Percentiles rank a stretch among this genome's conserved stretches.
phyloP scores from a whole-genome alignment of 1,139 yeast genomes.

The Hemisphaericaspora xylanilytica region DNA sequence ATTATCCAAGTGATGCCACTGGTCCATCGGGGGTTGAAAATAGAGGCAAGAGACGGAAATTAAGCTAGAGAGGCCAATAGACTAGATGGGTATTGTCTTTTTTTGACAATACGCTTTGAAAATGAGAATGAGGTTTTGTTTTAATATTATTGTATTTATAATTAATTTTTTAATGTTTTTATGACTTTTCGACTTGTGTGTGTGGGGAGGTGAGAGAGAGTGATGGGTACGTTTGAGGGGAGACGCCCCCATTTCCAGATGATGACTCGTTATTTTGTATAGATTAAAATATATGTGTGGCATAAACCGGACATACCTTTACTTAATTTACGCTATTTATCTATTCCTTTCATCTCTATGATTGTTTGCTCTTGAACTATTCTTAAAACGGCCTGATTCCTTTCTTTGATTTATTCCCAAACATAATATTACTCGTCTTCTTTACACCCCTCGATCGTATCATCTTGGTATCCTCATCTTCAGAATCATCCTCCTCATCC shows the following conservation, averaged over 20 bases:
- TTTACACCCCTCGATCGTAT: constrained; percentile 16
- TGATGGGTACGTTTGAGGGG: too few relatives aligned
- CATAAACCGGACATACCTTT: too few relatives aligned
- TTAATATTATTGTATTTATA: background rate
- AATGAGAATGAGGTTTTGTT: background rate
- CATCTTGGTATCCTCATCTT: constrained; percentile 13
- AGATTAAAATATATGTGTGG: too few relatives aligned
- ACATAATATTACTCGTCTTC: constrained; percentile 16
- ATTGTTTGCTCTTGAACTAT: background rate
- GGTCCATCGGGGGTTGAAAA: background rate
- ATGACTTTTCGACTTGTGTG: background rate
- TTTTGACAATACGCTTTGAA: background rate
- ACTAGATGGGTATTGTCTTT: too few relatives aligned
- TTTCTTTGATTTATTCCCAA: constrained; percentile 13
- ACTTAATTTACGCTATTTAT: too few relatives aligned
- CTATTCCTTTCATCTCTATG: background rate
- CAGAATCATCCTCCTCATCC: constrained; percentile 12
- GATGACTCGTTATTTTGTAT: too few relatives aligned
- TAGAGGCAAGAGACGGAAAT: background rate
- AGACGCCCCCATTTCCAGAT: too few relatives aligned
- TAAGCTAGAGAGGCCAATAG: background rate
- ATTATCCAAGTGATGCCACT: background rate
- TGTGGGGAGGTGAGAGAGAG: too few relatives aligned
- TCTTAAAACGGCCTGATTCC: constrained; percentile 22
- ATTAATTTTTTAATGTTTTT: constrained; percentile 1